phyloP scores from a whole-genome alignment of 768 basidiomycete species.

The Phlebiopsis gigantea region DNA sequence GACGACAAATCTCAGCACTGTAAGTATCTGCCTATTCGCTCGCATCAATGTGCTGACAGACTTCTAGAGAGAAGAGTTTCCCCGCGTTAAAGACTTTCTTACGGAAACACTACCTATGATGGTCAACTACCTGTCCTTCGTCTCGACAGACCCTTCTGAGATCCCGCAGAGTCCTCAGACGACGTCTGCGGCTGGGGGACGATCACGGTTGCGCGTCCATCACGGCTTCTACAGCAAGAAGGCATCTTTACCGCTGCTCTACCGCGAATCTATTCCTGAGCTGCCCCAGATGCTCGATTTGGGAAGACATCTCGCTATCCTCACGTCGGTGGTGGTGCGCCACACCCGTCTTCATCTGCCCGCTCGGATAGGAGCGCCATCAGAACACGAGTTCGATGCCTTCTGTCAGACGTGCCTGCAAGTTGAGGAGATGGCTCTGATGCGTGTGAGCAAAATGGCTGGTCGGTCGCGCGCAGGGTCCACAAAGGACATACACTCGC shows the following conservation, averaged over 20 bases:
- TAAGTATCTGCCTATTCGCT: not conserved
- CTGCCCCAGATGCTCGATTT: constrained; percentile 75
- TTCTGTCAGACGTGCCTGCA: constrained; percentile 60
- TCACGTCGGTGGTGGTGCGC: constrained; percentile 74
- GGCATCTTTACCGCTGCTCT: constrained; percentile 33
- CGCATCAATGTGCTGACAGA: too few relatives aligned
- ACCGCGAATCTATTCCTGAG: constrained; percentile 65
- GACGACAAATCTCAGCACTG: not conserved
- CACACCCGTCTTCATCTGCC: constrained; percentile 36
- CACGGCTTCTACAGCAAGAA: not conserved
- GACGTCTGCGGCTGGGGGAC: not conserved
- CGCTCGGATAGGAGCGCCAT: constrained; percentile 3
- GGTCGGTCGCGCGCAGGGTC: not conserved
- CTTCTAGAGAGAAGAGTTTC: constrained; percentile 72
- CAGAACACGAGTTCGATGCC: constrained; percentile 42
- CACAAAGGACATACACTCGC: constrained; percentile 6
- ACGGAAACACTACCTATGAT: constrained; percentile 57
- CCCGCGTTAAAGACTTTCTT: constrained; percentile 74
- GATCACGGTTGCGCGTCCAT: not conserved
- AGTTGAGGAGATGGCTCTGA: constrained; percentile 64
- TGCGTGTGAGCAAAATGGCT: constrained; percentile 60
- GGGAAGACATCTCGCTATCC: constrained; percentile 69
- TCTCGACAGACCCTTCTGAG: constrained; percentile 38
- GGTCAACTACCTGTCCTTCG: constrained; percentile 70
- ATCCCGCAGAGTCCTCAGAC: not conserved